Percentiles rank a stretch among this genome's conserved stretches.
Evolutionary conservation across 495 filamentous ascomycete genomes (phyloP).

Genomic region (Patellaria atrata): DNA sequence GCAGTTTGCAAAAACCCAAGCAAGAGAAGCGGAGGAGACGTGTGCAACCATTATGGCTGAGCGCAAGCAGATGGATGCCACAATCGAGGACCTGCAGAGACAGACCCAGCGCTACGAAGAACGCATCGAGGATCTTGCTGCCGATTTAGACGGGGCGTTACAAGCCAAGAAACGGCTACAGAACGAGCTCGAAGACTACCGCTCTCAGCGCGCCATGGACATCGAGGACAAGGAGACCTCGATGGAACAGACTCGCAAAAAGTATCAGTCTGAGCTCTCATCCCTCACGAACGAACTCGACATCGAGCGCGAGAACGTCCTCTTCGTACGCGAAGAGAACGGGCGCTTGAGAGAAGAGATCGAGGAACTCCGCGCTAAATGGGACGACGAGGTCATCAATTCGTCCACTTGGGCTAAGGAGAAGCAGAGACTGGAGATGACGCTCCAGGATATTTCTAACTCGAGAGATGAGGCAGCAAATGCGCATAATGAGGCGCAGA

Average conservation of each 20-base stretch:
- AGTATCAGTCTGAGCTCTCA: slow-evolving; percentile 89
- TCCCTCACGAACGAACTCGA: slow-evolving; percentile 82
- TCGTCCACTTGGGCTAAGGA: slow-evolving; percentile 98
- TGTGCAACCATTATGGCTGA: slow-evolving; percentile 85
- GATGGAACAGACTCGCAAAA: slow-evolving; percentile 93
- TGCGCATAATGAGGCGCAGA: slow-evolving; percentile 89
- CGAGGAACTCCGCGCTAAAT: slow-evolving; percentile 87
- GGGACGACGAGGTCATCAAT: slow-evolving; percentile 97
- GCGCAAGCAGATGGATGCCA: slow-evolving; percentile 74
- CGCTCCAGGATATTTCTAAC: slow-evolving; percentile 73
- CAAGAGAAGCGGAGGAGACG: slow-evolving; percentile 78
- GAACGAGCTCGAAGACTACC: slow-evolving; percentile 95
- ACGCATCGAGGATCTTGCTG: slow-evolving; percentile 78
- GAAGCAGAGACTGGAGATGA: slow-evolving; percentile 81
- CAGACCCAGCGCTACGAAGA: slow-evolving; percentile 83
- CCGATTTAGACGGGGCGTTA: slow-evolving; percentile 71
- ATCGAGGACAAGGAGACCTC: slow-evolving; percentile 93
- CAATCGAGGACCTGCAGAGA: slow-evolving; percentile 79
- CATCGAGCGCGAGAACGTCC: slow-evolving; percentile 75
- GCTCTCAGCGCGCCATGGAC: slow-evolving; percentile 86
- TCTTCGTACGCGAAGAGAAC: slow-evolving; percentile 44
- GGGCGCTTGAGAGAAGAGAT: slow-evolving; percentile 78
- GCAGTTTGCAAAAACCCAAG: slow-evolving; percentile 81
- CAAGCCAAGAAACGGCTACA: slow-evolving; percentile 92
- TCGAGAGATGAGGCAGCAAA: slow-evolving; percentile 84